Evolutionary conservation across 1,284 basidiomycete genomes (phyloP).

Genomic region (Leccinum subrobustum): DNA sequence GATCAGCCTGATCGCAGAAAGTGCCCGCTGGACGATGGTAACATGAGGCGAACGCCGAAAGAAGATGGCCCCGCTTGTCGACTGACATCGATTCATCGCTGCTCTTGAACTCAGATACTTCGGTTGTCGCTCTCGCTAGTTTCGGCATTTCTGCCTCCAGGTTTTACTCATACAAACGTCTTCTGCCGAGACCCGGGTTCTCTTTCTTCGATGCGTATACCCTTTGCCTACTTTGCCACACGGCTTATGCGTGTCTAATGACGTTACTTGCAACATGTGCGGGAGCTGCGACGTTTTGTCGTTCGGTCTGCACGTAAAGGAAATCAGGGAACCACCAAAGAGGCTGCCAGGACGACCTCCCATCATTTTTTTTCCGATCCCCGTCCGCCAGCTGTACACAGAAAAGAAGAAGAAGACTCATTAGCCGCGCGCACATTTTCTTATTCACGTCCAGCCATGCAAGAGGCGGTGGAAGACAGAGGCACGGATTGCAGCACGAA

Average conservation of each 20-base stretch:
- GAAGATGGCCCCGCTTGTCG: background rate
- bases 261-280: constrained; percentile 19
- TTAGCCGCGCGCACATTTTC: constrained; percentile 1
- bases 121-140: background rate
- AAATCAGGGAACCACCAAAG: constrained; percentile 9
- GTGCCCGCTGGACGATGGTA: constrained; percentile 8
- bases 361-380: constrained; percentile 16
- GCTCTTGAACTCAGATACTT: background rate
- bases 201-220: constrained; percentile 2
- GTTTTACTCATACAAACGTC: background rate
- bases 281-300: constrained; percentile 3
- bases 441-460: constrained; percentile 8
- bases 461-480: background rate
- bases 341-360: constrained; percentile 7
- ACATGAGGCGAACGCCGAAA: constrained; percentile 20
- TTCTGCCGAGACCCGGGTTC: constrained; percentile 1
- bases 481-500: constrained; percentile 7
- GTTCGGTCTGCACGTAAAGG: constrained; percentile 24
- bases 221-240: constrained; percentile 15
- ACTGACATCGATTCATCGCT: background rate
- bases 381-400: constrained; percentile 1
- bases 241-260: constrained; percentile 26
- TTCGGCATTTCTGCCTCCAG: background rate
- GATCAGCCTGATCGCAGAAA: constrained; percentile 6
- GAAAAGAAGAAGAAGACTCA: constrained; percentile 7